A percentile compares a stretch with the other conserved stretches of the same genome.
Conservation (phyloP, 2,329 filamentous ascomycete species). For the Xylariaceae sp. region DNA sequence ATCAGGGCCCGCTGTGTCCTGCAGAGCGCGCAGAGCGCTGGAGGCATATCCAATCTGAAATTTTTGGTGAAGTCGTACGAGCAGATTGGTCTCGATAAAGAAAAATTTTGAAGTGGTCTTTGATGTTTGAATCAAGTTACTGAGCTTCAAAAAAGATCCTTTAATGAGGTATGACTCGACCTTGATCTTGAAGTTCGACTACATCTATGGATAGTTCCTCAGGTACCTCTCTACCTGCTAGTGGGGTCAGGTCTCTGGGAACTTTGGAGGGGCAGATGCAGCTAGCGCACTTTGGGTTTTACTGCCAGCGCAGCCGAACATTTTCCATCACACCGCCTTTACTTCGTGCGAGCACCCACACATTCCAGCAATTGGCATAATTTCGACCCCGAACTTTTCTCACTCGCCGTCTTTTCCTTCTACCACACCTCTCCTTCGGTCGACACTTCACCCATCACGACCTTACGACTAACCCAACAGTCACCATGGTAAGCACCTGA, state of each 20-base stretch:
- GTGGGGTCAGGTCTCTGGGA: slow-evolving; percentile 5
- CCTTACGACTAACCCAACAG: slow-evolving; percentile 43
- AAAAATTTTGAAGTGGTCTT: not conserved
- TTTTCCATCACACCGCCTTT: too few relatives aligned
- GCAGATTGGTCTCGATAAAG: too few relatives aligned
- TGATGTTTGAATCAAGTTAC: too few relatives aligned
- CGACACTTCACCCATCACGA: slow-evolving; percentile 43
- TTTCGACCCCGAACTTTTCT: slow-evolving; percentile 20
- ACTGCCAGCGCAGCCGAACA: not conserved
- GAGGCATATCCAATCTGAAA: slow-evolving; percentile 57
- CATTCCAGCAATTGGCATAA: slow-evolving; percentile 18
- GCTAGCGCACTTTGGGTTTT: slow-evolving; percentile 10
- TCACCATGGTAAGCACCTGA: slow-evolving; percentile 58
- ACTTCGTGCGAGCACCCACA: slow-evolving; percentile 10
- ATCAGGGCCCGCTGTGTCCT: slow-evolving; percentile 76
- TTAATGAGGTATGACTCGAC: too few relatives aligned
- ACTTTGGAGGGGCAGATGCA: slow-evolving; percentile 12
- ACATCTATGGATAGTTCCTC: too few relatives aligned
- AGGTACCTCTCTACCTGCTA: too few relatives aligned
- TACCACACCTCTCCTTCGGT: slow-evolving; percentile 28
- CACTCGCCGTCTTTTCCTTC: slow-evolving; percentile 25
- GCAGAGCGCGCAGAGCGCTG: slow-evolving; percentile 72
- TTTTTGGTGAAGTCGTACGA: too few relatives aligned
- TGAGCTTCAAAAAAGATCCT: not conserved
- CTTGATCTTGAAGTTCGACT: too few relatives aligned